Percentiles rank a stretch among this genome's conserved stretches.
Conservation (phyloP, 306 rosid species). For the Cucumis sativus region Cucumber_9930_V3 NC_026661.2:22041501-22042000, state of each 20-base stretch:
- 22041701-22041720: not conserved
- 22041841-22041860: not conserved
- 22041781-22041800: not conserved
- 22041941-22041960: conserved; percentile 14
- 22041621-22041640: conserved; percentile 18
- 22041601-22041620: conserved; percentile 76
- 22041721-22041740: not conserved
- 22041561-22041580: conserved; percentile 67
- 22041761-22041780: not conserved
- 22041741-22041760: not conserved
- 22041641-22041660: conserved; percentile 1
- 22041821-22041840: not conserved
- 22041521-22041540: conserved; percentile 79
- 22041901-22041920: not conserved
- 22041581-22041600: conserved; percentile 69
- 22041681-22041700: conserved; percentile 5
- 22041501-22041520: conserved; percentile 82
- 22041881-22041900: not conserved
- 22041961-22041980: conserved; percentile 26
- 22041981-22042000: conserved; percentile 26
- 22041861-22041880: not conserved
- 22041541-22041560: conserved; percentile 61
- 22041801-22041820: not conserved
- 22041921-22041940: not conserved
- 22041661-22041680: not conserved